phyloP scores from a whole-genome alignment of 805 yeast species.

The Schwanniomyces yamadae region DNA sequence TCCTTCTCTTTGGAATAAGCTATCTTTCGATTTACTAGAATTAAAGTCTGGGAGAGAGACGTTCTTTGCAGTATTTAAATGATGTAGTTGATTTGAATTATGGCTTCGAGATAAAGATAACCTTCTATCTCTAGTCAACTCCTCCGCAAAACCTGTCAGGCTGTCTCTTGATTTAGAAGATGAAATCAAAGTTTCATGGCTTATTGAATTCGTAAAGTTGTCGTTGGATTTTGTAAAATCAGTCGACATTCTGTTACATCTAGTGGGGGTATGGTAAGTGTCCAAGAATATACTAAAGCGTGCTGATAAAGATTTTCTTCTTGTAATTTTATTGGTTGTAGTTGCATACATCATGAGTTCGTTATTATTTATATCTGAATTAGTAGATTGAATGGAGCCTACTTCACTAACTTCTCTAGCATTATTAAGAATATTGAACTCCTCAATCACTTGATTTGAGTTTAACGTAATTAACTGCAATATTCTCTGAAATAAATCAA shows the following conservation, averaged over 20 bases:
- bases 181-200: too few relatives aligned
- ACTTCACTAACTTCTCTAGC: too few relatives aligned
- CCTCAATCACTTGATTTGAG: conserved; percentile 5
- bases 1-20: conserved; percentile 2
- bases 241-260: conserved; percentile 4
- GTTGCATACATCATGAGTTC: too few relatives aligned
- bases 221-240: conserved; percentile 6
- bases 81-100: too few relatives aligned
- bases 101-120: too few relatives aligned
- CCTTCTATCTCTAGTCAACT: too few relatives aligned
- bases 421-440: too few relatives aligned
- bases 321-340: conserved; percentile 1
- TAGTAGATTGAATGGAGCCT: too few relatives aligned
- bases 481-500: conserved; percentile 17
- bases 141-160: too few relatives aligned
- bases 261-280: conserved; percentile 17
- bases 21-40: background rate
- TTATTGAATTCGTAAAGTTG: conserved; percentile 4
- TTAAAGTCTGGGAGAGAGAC: too few relatives aligned
- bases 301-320: conserved; percentile 15
- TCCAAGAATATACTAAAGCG: conserved; percentile 18
- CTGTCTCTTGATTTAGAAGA: conserved; percentile 5
- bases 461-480: conserved; percentile 17
- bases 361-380: too few relatives aligned
- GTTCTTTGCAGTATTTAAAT: too few relatives aligned